Percentiles rank a stretch among this genome's conserved stretches.
These are phyloP conservation scores for Xylariales sp. DNA, from an alignment of 2,329 filamentous ascomycete species.

Conservation along the genomic window DNA sequence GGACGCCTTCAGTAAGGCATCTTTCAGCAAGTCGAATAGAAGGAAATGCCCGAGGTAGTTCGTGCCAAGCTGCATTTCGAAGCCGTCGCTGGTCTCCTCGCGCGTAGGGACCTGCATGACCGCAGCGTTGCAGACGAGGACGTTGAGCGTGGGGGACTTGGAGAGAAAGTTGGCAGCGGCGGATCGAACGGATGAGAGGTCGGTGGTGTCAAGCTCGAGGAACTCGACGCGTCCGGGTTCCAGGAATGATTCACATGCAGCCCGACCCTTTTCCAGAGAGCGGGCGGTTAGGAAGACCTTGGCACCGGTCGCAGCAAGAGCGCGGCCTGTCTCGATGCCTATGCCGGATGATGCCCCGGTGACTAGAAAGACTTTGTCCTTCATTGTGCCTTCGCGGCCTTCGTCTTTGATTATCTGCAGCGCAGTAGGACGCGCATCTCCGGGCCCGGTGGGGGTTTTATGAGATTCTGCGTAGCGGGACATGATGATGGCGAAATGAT, in stretches of 20 bases:
- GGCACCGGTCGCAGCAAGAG: constrained; percentile 34
- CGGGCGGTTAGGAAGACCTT: constrained; percentile 33
- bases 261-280: constrained; percentile 29
- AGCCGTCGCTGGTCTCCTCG: constrained; percentile 32
- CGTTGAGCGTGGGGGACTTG: constrained; percentile 40
- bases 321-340: constrained; percentile 35
- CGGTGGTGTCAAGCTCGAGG: constrained; percentile 25
- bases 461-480: constrained; percentile 33
- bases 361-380: constrained; percentile 49
- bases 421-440: constrained; percentile 54
- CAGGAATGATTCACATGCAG: constrained; percentile 22
- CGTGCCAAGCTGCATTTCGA: constrained; percentile 36
- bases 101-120: constrained; percentile 32
- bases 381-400: constrained; percentile 47
- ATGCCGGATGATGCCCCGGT: constrained; percentile 34
- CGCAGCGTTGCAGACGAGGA: constrained; percentile 49
- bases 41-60: constrained; percentile 38
- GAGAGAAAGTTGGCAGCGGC: constrained; percentile 36
- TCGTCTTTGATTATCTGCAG: constrained; percentile 53
- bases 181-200: constrained; percentile 21
- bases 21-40: constrained; percentile 33
- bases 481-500: constrained; percentile 14
- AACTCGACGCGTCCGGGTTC: constrained; percentile 37
- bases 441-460: constrained; percentile 43
- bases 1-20: constrained; percentile 22